These are phyloP conservation scores for Diaporthe nobilis DNA, from an alignment of 2,329 filamentous ascomycete genomes.

Conservation along the genomic window DNA sequence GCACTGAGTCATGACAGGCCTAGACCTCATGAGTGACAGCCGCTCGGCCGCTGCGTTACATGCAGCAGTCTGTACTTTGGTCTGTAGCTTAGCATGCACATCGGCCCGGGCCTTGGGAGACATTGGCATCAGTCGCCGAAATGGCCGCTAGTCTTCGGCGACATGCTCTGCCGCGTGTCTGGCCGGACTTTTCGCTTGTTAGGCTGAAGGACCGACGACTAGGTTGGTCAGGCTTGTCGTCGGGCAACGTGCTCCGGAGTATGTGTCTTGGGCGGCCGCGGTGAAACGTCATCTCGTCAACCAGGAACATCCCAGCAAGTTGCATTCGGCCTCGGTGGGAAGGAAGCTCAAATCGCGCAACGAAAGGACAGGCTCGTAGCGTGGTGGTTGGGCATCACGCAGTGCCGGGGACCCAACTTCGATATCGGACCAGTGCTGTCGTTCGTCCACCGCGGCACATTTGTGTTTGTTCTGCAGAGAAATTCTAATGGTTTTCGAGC, in stretches of 20 bases:
- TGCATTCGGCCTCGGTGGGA: background rate
- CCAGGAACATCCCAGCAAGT: slow-evolving; percentile 14
- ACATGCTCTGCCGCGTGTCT: background rate
- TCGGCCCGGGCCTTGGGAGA: slow-evolving; percentile 18
- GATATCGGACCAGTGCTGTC: slow-evolving; percentile 23
- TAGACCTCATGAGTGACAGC: background rate
- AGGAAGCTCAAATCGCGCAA: slow-evolving; percentile 28
- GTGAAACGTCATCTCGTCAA: slow-evolving; percentile 18
- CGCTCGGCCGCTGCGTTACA: background rate
- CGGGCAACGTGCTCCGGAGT: background rate
- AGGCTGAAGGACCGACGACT: background rate
- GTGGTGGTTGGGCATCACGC: slow-evolving; percentile 28
- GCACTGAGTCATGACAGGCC: slow-evolving; percentile 19
- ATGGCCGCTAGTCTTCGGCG: background rate
- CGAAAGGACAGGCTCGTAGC: slow-evolving; percentile 8
- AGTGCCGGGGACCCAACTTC: slow-evolving; percentile 23
- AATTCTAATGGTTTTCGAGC: background rate
- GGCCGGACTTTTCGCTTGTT: background rate
- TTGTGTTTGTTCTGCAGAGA: background rate
- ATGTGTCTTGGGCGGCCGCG: background rate
- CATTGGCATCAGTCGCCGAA: background rate
- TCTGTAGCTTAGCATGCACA: background rate
- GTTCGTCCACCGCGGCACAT: background rate
- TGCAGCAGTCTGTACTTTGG: background rate
- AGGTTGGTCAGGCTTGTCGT: background rate